Conservation (phyloP, 2,329 filamentous ascomycete genomes). For the Nothophaeocryptopus gaeumannii region DNA sequence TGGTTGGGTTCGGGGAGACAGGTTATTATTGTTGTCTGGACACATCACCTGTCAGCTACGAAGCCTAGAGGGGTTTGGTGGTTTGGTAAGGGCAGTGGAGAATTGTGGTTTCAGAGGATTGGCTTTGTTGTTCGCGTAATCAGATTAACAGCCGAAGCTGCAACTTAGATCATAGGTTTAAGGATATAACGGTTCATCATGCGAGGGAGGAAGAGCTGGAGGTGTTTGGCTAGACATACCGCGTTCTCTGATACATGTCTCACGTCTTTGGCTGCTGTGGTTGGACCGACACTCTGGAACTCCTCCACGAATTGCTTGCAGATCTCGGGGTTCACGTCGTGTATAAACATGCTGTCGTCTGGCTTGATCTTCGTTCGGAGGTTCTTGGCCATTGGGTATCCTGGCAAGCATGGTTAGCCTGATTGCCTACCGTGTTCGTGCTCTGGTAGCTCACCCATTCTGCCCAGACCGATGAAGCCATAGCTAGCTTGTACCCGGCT, state of each 20-base stretch:
- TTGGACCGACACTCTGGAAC: slow-evolving; percentile 35
- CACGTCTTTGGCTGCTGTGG: slow-evolving; percentile 57
- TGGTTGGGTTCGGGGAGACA: slow-evolving; percentile 86
- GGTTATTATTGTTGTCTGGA: slow-evolving; percentile 79
- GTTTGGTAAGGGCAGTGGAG: not conserved
- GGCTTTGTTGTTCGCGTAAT: slow-evolving; percentile 64
- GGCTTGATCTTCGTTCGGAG: slow-evolving; percentile 63
- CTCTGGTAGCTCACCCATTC: slow-evolving; percentile 45
- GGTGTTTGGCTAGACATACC: slow-evolving; percentile 48
- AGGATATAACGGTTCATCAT: slow-evolving; percentile 27
- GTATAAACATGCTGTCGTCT: slow-evolving; percentile 61
- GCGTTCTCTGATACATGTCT: slow-evolving; percentile 64
- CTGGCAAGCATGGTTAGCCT: slow-evolving; percentile 40
- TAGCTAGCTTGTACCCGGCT: slow-evolving; percentile 43
- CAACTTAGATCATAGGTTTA: slow-evolving; percentile 73
- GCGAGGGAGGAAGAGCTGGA: not conserved
- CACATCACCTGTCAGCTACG: slow-evolving; percentile 1
- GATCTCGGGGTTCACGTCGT: slow-evolving; percentile 62
- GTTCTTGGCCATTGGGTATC: slow-evolving; percentile 71
- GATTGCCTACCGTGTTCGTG: slow-evolving; percentile 8
- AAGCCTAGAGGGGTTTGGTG: too few species aligned
- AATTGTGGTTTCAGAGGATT: slow-evolving; percentile 63
- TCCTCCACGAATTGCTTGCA: slow-evolving; percentile 59
- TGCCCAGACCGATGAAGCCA: slow-evolving; percentile 52
- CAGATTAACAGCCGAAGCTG: slow-evolving; percentile 56